A percentile compares a stretch with the other conserved stretches of the same genome.
These are phyloP conservation scores for Zymoseptoria passerinii DNA, from an alignment of 2,329 filamentous ascomycete genomes.

Conservation along the genomic window DNA sequence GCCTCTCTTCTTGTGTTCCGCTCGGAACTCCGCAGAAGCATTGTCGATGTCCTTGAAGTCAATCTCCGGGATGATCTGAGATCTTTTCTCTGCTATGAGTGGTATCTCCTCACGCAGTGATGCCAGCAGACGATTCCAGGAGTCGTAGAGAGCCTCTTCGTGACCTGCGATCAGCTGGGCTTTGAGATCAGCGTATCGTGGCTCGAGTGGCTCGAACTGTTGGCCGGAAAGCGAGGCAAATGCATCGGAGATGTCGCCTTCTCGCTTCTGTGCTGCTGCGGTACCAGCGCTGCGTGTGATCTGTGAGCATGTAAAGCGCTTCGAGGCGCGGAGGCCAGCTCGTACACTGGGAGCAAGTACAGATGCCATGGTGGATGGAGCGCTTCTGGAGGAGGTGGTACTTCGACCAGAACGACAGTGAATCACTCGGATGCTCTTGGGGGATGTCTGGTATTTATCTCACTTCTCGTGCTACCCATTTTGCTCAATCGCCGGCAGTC, in stretches of 20 bases:
- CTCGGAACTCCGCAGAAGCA: slow-evolving; percentile 48
- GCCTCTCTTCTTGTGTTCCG: slow-evolving; percentile 50
- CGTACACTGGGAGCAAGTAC: slow-evolving; percentile 3
- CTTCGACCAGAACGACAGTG: not conserved
- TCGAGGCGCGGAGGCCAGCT: slow-evolving; percentile 2
- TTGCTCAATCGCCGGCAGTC: not conserved
- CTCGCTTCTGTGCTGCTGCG: slow-evolving; percentile 33
- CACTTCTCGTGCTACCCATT: not conserved
- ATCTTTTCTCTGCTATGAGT: slow-evolving; percentile 35
- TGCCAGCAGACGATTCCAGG: slow-evolving; percentile 41
- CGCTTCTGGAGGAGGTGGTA: not conserved
- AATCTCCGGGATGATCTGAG: slow-evolving; percentile 39
- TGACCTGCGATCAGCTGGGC: slow-evolving; percentile 36
- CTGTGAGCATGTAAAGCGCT: not conserved
- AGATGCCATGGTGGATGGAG: slow-evolving; percentile 5
- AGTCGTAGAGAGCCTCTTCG: slow-evolving; percentile 41
- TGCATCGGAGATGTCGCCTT: slow-evolving; percentile 44
- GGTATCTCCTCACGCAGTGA: slow-evolving; percentile 38
- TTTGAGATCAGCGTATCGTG: slow-evolving; percentile 41
- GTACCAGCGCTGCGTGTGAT: slow-evolving; percentile 16
- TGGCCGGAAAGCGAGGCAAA: slow-evolving; percentile 43
- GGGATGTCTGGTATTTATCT: not conserved
- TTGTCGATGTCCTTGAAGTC: slow-evolving; percentile 39
- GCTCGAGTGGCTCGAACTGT: slow-evolving; percentile 36
- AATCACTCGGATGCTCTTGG: not conserved